Conservation (phyloP, 148 eudicot genomes). For the Rhododendron kiyosumense region DNA sequence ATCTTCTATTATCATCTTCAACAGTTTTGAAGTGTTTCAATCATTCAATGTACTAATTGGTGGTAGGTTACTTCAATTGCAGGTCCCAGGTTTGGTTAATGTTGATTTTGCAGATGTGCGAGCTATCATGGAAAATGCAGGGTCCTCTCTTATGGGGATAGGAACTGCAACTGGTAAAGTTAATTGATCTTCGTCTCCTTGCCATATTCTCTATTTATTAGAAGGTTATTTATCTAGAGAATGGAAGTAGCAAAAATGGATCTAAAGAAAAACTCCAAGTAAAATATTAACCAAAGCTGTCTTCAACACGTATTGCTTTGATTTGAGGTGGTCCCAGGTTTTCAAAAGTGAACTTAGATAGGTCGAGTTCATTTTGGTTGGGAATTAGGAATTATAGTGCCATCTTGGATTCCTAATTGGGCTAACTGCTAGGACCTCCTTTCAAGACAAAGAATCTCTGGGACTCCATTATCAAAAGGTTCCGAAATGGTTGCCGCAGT, state of each 20-base stretch:
- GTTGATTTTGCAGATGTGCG: constrained; percentile 15
- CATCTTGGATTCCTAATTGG: background rate
- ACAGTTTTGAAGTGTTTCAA: background rate
- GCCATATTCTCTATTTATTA: background rate
- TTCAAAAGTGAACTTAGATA: background rate
- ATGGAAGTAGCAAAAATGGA: background rate
- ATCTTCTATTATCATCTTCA: background rate
- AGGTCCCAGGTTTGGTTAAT: constrained; percentile 14
- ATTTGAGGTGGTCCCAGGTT: background rate
- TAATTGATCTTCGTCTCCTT: background rate
- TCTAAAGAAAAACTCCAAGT: background rate
- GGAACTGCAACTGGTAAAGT: constrained; percentile 15
- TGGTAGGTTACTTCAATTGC: constrained; percentile 7
- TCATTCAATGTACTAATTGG: background rate
- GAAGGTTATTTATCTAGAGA: background rate
- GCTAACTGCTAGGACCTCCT: background rate
- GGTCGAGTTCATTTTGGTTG: background rate
- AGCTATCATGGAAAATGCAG: constrained; percentile 16
- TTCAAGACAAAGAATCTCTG: background rate
- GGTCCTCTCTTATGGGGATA: constrained; percentile 13
- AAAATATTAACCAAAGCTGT: background rate
- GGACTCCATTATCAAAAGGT: background rate
- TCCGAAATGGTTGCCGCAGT: background rate
- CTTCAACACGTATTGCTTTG: background rate
- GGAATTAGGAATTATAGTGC: background rate